phyloP scores from a whole-genome alignment of 352 stramenopile genomes.

The Peronospora tabacina region DNA sequence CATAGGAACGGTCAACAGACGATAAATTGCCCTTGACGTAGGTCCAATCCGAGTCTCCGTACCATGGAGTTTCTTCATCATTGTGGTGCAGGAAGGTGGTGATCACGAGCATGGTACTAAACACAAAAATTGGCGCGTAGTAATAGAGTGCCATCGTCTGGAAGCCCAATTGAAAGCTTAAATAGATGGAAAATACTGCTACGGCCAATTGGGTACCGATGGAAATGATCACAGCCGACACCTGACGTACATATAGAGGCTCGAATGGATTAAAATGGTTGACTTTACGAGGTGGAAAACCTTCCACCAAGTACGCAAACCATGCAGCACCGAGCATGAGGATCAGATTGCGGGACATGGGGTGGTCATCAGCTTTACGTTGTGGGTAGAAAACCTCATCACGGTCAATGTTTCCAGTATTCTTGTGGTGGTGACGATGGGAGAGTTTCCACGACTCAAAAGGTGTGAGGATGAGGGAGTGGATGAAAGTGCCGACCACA shows the following conservation, averaged over 20 bases:
- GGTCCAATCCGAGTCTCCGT: slow-evolving; percentile 75
- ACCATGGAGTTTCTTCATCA: slow-evolving; percentile 78
- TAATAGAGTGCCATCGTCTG: slow-evolving; percentile 72
- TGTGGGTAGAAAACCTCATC: slow-evolving; percentile 82
- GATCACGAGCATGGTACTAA: slow-evolving; percentile 73
- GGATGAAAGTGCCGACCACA: slow-evolving; percentile 59
- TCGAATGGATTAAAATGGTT: slow-evolving; percentile 82
- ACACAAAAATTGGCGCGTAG: slow-evolving; percentile 66
- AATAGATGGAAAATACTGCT: slow-evolving; percentile 29
- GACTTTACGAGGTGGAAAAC: slow-evolving; percentile 65
- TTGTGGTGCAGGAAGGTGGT: slow-evolving; percentile 83
- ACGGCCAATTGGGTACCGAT: slow-evolving; percentile 40
- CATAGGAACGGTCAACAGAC: slow-evolving; percentile 75
- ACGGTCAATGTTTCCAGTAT: slow-evolving; percentile 81
- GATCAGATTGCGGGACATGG: slow-evolving; percentile 41
- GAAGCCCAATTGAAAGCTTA: slow-evolving; percentile 42
- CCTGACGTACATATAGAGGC: slow-evolving; percentile 56
- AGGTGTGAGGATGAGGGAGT: slow-evolving; percentile 75
- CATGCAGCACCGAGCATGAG: slow-evolving; percentile 51
- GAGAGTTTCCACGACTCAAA: slow-evolving; percentile 78
- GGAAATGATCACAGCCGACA: slow-evolving; percentile 55
- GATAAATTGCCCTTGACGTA: slow-evolving; percentile 82
- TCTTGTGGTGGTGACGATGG: slow-evolving; percentile 82
- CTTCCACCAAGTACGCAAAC: slow-evolving; percentile 65
- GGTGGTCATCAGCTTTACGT: slow-evolving; percentile 45